These are phyloP conservation scores for Sporothrix luriei DNA, from an alignment of 2,329 filamentous ascomycete genomes.

Conservation along the genomic window DNA sequence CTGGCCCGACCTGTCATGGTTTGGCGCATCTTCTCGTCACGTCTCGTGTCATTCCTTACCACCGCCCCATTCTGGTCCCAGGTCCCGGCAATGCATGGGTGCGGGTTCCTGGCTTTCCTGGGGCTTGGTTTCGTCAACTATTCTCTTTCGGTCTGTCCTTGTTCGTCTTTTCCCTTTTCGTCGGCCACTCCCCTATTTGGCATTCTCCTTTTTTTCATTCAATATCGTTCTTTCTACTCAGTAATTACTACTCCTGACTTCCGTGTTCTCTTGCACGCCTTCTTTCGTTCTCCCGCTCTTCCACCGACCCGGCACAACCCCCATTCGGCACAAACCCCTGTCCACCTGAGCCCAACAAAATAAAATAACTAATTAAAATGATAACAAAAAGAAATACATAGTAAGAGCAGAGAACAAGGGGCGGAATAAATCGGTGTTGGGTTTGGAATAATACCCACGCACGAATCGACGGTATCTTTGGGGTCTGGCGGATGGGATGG, in stretches of 20 bases:
- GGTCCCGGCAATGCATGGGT: constrained; percentile 30
- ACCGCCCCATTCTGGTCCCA: constrained; percentile 15
- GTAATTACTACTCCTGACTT: background rate
- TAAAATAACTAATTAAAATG: background rate
- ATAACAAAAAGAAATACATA: background rate
- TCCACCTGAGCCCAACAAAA: constrained; percentile 18
- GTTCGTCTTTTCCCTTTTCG: constrained; percentile 16
- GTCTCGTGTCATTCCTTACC: background rate
- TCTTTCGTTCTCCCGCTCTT: constrained; percentile 23
- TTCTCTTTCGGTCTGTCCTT: constrained; percentile 13
- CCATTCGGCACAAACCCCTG: constrained; percentile 4
- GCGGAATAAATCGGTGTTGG: constrained; percentile 8
- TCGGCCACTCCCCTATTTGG: constrained; percentile 1
- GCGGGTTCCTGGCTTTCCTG: constrained; percentile 34
- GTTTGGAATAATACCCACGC: constrained; percentile 28
- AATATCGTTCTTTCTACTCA: constrained; percentile 3
- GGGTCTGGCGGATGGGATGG: constrained; percentile 8
- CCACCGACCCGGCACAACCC: background rate
- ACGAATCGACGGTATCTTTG: constrained; percentile 1
- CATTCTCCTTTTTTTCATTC: background rate
- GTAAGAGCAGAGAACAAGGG: background rate
- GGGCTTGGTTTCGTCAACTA: background rate
- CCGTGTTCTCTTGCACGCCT: constrained; percentile 19
- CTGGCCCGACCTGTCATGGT: constrained; percentile 5
- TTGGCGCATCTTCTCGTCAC: background rate